Conservation (phyloP, 2,329 filamentous ascomycete species). For the Nakataea oryzae region DNA sequence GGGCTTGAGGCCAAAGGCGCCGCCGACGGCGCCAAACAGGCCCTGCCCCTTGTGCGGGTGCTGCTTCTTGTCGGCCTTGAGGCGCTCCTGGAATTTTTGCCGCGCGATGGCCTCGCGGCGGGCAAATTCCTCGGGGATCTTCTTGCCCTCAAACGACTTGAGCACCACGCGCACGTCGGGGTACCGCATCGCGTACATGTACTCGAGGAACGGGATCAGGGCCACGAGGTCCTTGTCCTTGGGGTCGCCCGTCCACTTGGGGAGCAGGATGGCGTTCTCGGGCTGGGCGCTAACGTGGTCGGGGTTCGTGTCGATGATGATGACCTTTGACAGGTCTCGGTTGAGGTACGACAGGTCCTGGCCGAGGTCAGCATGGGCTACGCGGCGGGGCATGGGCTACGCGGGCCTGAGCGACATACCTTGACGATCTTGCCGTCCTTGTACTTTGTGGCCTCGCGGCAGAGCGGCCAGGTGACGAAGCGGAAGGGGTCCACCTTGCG, state of each 20-base stretch:
- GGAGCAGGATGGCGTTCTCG: conserved; percentile 88
- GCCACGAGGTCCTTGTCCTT: conserved; percentile 79
- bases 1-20: conserved; percentile 68
- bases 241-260: conserved; percentile 78
- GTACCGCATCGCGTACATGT: conserved; percentile 88
- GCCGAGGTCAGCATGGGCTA: background rate
- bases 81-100: conserved; percentile 71
- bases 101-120: conserved; percentile 77
- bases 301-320: conserved; percentile 82
- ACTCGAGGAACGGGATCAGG: conserved; percentile 94
- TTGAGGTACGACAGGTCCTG: conserved; percentile 97
- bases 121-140: conserved; percentile 86
- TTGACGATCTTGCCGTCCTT: conserved; percentile 95
- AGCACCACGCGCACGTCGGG: conserved; percentile 77
- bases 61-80: conserved; percentile 58
- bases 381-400: conserved; percentile 9
- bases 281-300: conserved; percentile 80
- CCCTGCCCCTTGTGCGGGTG: conserved; percentile 36
- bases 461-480: conserved; percentile 91
- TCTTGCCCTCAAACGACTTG: conserved; percentile 78
- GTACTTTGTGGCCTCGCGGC: conserved; percentile 93
- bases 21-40: conserved; percentile 59
- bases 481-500: conserved; percentile 92
- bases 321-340: conserved; percentile 87
- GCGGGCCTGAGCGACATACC: conserved; percentile 37